These are phyloP conservation scores for Colletotrichum plurivorum DNA, from an alignment of 2,329 filamentous ascomycete species.

Conservation along the genomic window DNA sequence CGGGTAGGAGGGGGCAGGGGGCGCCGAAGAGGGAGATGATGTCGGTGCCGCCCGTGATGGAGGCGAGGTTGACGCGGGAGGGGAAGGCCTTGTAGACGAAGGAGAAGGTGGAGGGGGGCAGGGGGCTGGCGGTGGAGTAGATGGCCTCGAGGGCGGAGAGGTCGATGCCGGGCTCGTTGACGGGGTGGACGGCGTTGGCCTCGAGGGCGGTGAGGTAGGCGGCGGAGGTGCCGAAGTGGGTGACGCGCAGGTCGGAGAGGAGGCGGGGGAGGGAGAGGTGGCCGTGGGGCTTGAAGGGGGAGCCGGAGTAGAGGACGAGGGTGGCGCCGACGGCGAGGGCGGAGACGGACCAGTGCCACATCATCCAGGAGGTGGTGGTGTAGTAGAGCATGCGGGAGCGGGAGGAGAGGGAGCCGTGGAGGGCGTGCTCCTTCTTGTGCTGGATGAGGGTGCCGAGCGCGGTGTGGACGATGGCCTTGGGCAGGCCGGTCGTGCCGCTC, in stretches of 20 bases:
- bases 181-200: slow-evolving; percentile 77
- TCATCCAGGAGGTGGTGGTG: slow-evolving; percentile 98
- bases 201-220: slow-evolving; percentile 95
- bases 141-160: slow-evolving; percentile 82
- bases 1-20: slow-evolving; percentile 82
- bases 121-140: slow-evolving; percentile 92
- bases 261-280: slow-evolving; percentile 86
- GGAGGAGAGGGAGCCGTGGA: slow-evolving; percentile 86
- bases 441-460: slow-evolving; percentile 91
- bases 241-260: slow-evolving; percentile 85
- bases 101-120: slow-evolving; percentile 92
- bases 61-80: slow-evolving; percentile 84
- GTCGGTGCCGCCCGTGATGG: slow-evolving; percentile 96
- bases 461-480: slow-evolving; percentile 96
- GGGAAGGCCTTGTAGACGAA: slow-evolving; percentile 92
- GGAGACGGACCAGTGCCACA: slow-evolving; percentile 98
- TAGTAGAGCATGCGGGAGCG: slow-evolving; percentile 89
- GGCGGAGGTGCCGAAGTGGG: slow-evolving; percentile 94
- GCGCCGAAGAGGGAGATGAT: slow-evolving; percentile 96
- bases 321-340: slow-evolving; percentile 87
- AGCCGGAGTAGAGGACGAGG: slow-evolving; percentile 91
- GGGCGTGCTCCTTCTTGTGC: slow-evolving; percentile 95
- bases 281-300: slow-evolving; percentile 85
- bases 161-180: slow-evolving; percentile 65
- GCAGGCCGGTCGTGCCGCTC: slow-evolving; percentile 87